Percentiles rank a stretch among this genome's conserved stretches.
Evolutionary conservation across 2,329 filamentous ascomycete genomes (phyloP).

Genomic region (Diaporthe aspalathi): DNA sequence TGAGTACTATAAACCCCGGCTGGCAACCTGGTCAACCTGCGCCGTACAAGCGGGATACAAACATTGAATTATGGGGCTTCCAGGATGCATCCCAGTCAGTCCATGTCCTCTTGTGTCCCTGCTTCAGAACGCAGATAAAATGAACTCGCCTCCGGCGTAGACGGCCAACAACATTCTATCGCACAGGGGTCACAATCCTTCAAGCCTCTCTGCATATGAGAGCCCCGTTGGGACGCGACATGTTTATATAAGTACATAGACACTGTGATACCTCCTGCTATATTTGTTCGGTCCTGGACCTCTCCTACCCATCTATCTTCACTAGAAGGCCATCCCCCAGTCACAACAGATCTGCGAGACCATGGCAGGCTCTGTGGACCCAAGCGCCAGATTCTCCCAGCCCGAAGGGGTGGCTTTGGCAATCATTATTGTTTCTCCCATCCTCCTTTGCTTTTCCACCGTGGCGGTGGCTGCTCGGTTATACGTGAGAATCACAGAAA

Average conservation of each 20-base stretch:
- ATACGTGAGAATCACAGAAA: constrained; percentile 22
- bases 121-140: background rate
- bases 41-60: background rate
- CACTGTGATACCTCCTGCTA: background rate
- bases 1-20: background rate
- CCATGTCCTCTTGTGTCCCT: background rate
- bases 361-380: constrained; percentile 1
- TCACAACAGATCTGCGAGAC: background rate
- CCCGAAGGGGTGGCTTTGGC: constrained; percentile 25
- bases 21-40: no score
- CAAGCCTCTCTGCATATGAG: background rate
- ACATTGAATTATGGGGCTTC: background rate
- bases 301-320: background rate
- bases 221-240: background rate
- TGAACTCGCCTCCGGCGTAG: background rate
- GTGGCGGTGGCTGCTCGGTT: constrained; percentile 10
- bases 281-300: background rate
- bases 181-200: background rate
- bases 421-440: constrained; percentile 13
- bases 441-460: constrained; percentile 7
- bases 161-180: background rate
- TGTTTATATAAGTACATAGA: background rate
- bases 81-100: background rate
- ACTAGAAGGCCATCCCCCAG: background rate
- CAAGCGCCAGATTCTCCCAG: background rate